Percentiles rank a stretch among this genome's conserved stretches.
Conservation (phyloP, 1,139 yeast species). For the Chernovozyma aurita region DNA sequence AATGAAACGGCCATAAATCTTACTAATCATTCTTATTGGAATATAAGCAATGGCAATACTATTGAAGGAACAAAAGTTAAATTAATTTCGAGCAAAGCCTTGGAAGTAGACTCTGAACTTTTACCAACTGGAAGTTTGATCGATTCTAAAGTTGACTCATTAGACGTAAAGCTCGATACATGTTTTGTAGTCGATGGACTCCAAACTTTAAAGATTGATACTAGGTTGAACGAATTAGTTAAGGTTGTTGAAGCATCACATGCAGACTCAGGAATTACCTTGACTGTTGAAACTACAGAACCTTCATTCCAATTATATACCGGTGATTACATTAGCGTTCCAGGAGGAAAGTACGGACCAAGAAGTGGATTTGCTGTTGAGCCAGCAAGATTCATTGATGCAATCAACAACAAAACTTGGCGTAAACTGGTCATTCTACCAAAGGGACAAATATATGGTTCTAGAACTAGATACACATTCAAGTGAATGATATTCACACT, state of each 20-base stretch:
- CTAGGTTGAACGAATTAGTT: conserved; percentile 34
- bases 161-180: conserved; percentile 43
- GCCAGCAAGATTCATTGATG: conserved; percentile 58
- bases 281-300: conserved; percentile 54
- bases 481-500: no score
- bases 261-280: conserved; percentile 39
- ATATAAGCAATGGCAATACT: conserved; percentile 21
- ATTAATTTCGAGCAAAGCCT: conserved; percentile 21
- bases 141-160: conserved; percentile 18
- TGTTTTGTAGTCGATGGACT: conserved; percentile 44
- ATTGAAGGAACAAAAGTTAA: conserved; percentile 34
- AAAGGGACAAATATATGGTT: conserved; percentile 54
- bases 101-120: conserved; percentile 35
- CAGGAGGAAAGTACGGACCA: conserved; percentile 29
- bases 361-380: conserved; percentile 64
- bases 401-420: conserved; percentile 49
- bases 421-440: conserved; percentile 45
- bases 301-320: conserved; percentile 69
- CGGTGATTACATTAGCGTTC: conserved; percentile 46
- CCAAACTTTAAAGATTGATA: conserved; percentile 32
- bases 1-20: conserved; percentile 51
- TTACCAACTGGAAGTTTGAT: conserved; percentile 50
- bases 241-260: conserved; percentile 44
- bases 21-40: conserved; percentile 66
- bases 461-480: conserved; percentile 37